These are phyloP conservation scores for Chondrus crispus DNA, from an alignment of 23 red algal species.

Conservation along the genomic window DNA sequence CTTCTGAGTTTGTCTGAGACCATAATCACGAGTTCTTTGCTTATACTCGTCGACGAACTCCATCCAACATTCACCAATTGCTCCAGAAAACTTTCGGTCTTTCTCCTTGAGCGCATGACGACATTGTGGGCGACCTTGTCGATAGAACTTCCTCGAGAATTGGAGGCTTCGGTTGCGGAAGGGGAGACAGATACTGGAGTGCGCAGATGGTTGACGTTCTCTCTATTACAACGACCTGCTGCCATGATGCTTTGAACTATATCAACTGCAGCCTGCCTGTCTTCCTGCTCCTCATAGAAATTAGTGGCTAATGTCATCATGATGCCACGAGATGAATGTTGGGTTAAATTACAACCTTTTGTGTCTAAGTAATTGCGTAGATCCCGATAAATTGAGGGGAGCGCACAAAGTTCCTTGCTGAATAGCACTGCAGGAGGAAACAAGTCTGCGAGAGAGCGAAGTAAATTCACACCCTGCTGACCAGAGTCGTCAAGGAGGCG, in stretches of 20 bases:
- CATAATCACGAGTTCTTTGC: neutral
- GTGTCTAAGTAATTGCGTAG: neutral
- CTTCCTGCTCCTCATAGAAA: neutral
- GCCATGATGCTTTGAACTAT: neutral
- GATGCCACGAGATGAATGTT: neutral
- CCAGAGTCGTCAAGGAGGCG: too few relatives aligned
- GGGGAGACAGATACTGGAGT: too few relatives aligned
- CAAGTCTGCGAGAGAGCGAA: neutral
- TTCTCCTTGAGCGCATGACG: conserved; percentile 10
- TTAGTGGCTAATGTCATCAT: neutral
- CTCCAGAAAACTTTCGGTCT: conserved; percentile 16
- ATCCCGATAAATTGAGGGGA: neutral
- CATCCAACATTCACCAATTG: neutral
- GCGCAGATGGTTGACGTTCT: too few relatives aligned
- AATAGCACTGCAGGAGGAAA: neutral
- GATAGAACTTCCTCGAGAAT: too few relatives aligned
- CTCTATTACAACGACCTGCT: too few relatives aligned
- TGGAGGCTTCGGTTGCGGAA: too few relatives aligned
- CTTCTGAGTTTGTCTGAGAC: neutral
- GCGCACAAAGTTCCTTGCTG: neutral
- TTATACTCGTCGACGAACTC: neutral
- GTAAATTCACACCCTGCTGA: neutral
- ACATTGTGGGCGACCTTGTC: neutral
- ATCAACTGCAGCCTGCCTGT: neutral
- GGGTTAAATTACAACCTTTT: neutral